Base-by-base conservation (phyloP, 2,329 filamentous ascomycete species). In the Tolypocladium amazonense region DNA sequence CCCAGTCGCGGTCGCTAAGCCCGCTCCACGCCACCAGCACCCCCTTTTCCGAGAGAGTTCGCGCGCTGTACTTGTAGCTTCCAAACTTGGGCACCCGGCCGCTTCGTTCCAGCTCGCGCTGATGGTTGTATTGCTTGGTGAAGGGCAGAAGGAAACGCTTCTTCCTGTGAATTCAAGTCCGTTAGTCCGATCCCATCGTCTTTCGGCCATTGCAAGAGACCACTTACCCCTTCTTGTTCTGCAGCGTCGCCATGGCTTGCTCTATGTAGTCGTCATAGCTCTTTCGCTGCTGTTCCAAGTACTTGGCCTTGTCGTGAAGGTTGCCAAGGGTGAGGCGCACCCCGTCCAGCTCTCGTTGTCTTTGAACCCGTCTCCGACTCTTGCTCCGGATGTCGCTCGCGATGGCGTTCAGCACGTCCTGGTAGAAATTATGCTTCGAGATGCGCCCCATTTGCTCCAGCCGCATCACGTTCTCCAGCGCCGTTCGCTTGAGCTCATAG, bases 201-300 rank as follows among this genome's bases (percentile, higher is more conserved):
- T n/a, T 23, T 11, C 30, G 4, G 7, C 30, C 50, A 20, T 5
- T n/a, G 4, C 30, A 11, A 20, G 50, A 7, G 30, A 15, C 11
- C n/a, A 37, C 82, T 72, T 81, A 88, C 84, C 88, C 92, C 76
- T 97, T 97, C 75, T 97, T 96, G 76, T 90, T 96, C 74, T 97
- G 94, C 61, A 99, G 80, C 5, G 95, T 99, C 62, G 92, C 83
- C 90, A 99, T 97, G 56, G 94, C 93, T 73, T 96, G 92, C 77
- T 99, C 95, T 70, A 99, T 96, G 75, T 99, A 99, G 76, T 99
- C 92, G 71, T 99, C 96, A 77, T 99, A 99, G 65, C 88, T 94
- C 80, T 96, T 96, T 62, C 96, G 85, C 76, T 99, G 94, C 67
- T 92, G 89, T 71, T 99, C 94, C 12, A 99, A 83, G 75, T 95